phyloP scores from a whole-genome alignment of 768 basidiomycete species.

The Rhizopogon roseolus region DNA sequence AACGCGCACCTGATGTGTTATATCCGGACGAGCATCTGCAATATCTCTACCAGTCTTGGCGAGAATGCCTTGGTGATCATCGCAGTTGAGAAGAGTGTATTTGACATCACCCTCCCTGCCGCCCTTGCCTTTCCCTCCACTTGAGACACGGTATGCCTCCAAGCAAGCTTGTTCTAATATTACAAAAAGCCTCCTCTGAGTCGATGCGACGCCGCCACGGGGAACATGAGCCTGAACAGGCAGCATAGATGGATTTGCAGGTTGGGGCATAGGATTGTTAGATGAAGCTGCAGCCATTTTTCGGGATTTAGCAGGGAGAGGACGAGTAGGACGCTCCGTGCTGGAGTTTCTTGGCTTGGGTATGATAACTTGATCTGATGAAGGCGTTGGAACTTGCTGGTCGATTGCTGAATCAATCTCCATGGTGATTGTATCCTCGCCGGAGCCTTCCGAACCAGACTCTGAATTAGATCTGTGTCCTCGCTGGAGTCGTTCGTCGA shows the following conservation, averaged over 20 bases:
- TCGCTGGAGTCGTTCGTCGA: slow-evolving; percentile 49
- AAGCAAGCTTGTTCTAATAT: slow-evolving; percentile 92
- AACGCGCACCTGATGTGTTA: slow-evolving; percentile 86
- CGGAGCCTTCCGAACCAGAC: slow-evolving; percentile 29
- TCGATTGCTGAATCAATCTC: slow-evolving; percentile 13
- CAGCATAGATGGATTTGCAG: slow-evolving; percentile 73
- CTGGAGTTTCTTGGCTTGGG: slow-evolving; percentile 14
- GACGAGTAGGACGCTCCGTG: slow-evolving; percentile 56
- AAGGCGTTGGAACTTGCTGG: not conserved
- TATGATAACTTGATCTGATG: slow-evolving; percentile 11
- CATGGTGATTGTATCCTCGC: slow-evolving; percentile 20
- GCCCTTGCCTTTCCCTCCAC: slow-evolving; percentile 47
- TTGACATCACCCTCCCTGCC: slow-evolving; percentile 75
- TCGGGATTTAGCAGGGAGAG: slow-evolving; percentile 53
- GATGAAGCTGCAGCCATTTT: slow-evolving; percentile 40
- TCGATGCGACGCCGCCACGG: slow-evolving; percentile 44
- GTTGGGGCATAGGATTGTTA: slow-evolving; percentile 42
- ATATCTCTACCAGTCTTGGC: slow-evolving; percentile 98
- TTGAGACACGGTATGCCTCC: slow-evolving; percentile 86
- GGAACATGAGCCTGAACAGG: slow-evolving; percentile 79
- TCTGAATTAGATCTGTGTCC: slow-evolving; percentile 40
- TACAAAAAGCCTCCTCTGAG: slow-evolving; percentile 76
- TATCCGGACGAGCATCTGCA: slow-evolving; percentile 98
- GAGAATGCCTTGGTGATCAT: slow-evolving; percentile 97
- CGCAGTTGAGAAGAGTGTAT: slow-evolving; percentile 95